Conservation (phyloP, 345 rosid genomes). For the Aquilaria malaccensis region DNA sequence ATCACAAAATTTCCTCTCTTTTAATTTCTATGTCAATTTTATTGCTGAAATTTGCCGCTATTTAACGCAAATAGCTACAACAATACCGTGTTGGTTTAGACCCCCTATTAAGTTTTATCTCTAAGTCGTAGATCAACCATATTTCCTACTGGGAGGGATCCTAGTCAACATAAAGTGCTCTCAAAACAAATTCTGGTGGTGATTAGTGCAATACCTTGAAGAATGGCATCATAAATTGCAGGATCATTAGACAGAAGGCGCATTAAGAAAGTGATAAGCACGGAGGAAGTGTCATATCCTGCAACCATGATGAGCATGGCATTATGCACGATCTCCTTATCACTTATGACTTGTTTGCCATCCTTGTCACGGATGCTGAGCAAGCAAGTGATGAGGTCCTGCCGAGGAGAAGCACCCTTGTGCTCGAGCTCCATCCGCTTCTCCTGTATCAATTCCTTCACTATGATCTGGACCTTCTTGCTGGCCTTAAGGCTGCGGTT, state of each 20-base stretch:
- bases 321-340: constrained; percentile 45
- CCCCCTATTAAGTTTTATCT: too few relatives aligned
- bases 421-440: constrained; percentile 27
- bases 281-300: constrained; percentile 47
- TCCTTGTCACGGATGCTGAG: constrained; percentile 19
- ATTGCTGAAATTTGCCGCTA: too few relatives aligned
- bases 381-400: constrained; percentile 43
- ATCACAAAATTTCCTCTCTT: not conserved
- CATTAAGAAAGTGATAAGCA: constrained; percentile 39
- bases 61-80: too few relatives aligned
- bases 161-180: too few relatives aligned
- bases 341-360: constrained; percentile 20
- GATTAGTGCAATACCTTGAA: constrained; percentile 27
- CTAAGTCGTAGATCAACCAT: too few relatives aligned
- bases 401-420: constrained; percentile 18
- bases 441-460: constrained; percentile 30
- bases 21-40: too few relatives aligned
- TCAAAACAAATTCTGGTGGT: too few relatives aligned
- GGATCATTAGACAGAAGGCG: constrained; percentile 38
- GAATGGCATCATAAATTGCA: constrained; percentile 28
- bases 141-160: too few relatives aligned
- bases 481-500: constrained; percentile 35
- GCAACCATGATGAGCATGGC: constrained; percentile 47
- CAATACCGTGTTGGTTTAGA: too few relatives aligned
- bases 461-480: constrained; percentile 17